Conservation (phyloP, 2,329 filamentous ascomycete genomes). For the Penicillium griseofulvum region DNA sequence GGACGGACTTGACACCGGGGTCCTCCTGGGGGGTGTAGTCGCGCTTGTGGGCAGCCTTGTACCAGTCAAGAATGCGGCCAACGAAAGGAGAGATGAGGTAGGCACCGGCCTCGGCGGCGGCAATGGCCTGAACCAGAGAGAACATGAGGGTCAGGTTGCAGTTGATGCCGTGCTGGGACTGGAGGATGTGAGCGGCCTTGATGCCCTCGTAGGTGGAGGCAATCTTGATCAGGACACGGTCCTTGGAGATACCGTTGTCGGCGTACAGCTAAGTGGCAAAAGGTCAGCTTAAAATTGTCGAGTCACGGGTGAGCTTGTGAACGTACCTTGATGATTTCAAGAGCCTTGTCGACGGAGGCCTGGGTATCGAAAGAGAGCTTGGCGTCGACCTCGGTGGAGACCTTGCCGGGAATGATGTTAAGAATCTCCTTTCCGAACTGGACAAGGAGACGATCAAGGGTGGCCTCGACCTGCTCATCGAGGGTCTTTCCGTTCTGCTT, state of each 20-base stretch:
- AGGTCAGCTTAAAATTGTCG: constrained; percentile 16
- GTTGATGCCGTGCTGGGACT: constrained; percentile 95
- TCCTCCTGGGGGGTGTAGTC: constrained; percentile 87
- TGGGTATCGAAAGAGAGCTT: constrained; percentile 93
- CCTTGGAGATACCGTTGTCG: constrained; percentile 84
- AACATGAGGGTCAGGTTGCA: constrained; percentile 99
- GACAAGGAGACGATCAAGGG: constrained; percentile 90
- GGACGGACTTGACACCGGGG: constrained; percentile 91
- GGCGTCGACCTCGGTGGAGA: constrained; percentile 98
- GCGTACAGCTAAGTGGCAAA: constrained; percentile 75
- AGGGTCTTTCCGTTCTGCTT: constrained; percentile 68
- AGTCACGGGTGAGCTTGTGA: background rate
- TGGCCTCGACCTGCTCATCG: constrained; percentile 81
- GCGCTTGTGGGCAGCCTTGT: constrained; percentile 94
- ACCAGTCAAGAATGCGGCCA: constrained; percentile 98
- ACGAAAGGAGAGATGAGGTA: constrained; percentile 99
- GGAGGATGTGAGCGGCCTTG: constrained; percentile 95
- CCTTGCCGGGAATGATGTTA: constrained; percentile 94
- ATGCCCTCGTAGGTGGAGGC: constrained; percentile 99
- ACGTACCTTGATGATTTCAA: constrained; percentile 87
- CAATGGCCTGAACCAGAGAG: constrained; percentile 90
- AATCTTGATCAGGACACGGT: constrained; percentile 96
- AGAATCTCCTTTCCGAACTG: constrained; percentile 98
- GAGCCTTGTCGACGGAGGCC: constrained; percentile 89
- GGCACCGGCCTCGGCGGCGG: constrained; percentile 88